Evolutionary conservation across 2,329 filamentous ascomycete species (phyloP), one percentile per base, ranked within the genome.

Genomic region (Fusarium azukiicola): DNA sequence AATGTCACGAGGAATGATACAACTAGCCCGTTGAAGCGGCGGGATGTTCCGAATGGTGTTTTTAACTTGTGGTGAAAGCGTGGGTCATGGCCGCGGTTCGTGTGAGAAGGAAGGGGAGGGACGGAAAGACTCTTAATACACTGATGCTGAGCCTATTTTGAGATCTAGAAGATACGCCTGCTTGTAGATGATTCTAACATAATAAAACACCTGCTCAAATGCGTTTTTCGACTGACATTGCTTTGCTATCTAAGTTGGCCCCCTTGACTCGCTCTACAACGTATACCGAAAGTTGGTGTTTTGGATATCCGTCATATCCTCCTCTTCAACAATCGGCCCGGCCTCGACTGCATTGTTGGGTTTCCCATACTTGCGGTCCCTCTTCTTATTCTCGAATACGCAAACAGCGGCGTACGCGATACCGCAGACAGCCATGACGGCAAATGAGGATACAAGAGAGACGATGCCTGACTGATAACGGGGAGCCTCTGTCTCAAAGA

Each of bases 381-480:
- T 73, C 2, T 54, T 74, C 67, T 81, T 84, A 4, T 84, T 84
- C 38, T 84, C 84, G 2, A 70, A 19, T 1, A 74, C 38, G 21
- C 82, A 85, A 0, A 85, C 44, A 0, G 80, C 5, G 7, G 76
- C 84, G 5, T 84, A 84, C 0, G 61, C 67, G 0, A 84, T 10
- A 2, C 84, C 84, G 1, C 73, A 74, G 1, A 69, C 75, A 0
- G 79, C 81, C 75, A 84, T 83, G 3, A 84, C 54, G 1, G 79
- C 78, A n/a, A 86, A 85, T 0, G 83, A 81, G 14, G 71, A 82
- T 11, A 85, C 73, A 74, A 85, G 83, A 1, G 80, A 74, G 2
- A 78, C 74, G 12, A 86, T 86, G 0, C 84, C 84, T 1, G 85
- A 79, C 0, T 73, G 73, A 36, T 85, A 85, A 5, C 76, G 74